Conservation (phyloP, 805 yeast species). For the Candida montana region DNA sequence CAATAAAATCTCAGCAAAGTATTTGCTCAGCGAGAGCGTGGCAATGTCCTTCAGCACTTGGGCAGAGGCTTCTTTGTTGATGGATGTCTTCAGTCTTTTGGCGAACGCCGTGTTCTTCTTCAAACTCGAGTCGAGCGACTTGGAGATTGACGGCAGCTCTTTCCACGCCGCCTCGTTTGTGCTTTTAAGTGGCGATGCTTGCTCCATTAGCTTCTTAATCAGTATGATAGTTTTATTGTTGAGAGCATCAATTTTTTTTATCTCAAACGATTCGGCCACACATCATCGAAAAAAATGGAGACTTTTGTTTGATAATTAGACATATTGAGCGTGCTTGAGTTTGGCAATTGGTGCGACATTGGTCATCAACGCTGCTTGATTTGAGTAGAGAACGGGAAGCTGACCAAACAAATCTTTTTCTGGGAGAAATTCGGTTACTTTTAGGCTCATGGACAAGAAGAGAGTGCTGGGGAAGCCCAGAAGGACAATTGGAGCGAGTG, state of each 20-base stretch:
- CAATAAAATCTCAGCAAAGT: constrained; percentile 61
- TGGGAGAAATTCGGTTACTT: background rate
- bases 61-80: constrained; percentile 45
- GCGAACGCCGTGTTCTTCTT: constrained; percentile 81
- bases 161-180: constrained; percentile 21
- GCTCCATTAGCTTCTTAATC: background rate
- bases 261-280: too few species aligned
- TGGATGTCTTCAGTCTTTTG: constrained; percentile 55
- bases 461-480: constrained; percentile 5
- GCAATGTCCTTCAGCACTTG: constrained; percentile 55
- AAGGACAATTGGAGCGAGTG: constrained; percentile 4
- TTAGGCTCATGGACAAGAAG: background rate
- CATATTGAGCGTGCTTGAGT: too few species aligned
- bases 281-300: background rate
- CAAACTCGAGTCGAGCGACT: constrained; percentile 59
- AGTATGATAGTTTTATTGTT: too few species aligned
- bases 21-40: constrained; percentile 64
- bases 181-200: constrained; percentile 1
- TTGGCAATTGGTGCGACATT: too few species aligned
- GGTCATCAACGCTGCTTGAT: too few species aligned
- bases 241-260: too few species aligned
- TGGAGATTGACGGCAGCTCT: constrained; percentile 12
- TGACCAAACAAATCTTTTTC: background rate
- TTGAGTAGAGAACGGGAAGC: background rate
- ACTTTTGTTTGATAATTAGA: background rate